These are phyloP conservation scores for Ephemerocybe angulata DNA, from an alignment of 768 basidiomycete species.

Conservation along the genomic window DNA sequence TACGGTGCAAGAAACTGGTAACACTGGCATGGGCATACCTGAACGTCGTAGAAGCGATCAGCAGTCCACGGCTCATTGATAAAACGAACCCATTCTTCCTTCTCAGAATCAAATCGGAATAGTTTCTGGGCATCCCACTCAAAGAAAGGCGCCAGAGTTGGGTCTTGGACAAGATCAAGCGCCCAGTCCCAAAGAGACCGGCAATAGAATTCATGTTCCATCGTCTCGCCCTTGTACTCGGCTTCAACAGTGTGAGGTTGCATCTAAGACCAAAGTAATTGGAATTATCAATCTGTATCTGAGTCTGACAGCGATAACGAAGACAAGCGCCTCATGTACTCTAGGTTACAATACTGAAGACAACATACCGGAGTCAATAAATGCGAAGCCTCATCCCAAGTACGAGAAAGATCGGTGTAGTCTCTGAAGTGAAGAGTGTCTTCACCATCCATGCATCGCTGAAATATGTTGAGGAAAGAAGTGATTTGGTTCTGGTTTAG, in stretches of 20 bases:
- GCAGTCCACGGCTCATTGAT: conserved; percentile 16
- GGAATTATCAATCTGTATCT: too few relatives aligned
- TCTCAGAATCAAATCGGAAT: conserved; percentile 6
- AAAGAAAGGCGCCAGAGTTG: background rate
- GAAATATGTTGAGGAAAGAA: background rate
- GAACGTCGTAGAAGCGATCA: conserved; percentile 4
- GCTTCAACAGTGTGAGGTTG: too few relatives aligned
- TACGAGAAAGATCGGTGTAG: background rate
- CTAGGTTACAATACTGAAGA: background rate
- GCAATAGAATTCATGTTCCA: too few relatives aligned
- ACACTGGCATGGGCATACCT: conserved; percentile 8
- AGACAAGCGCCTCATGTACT: too few relatives aligned
- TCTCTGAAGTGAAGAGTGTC: background rate
- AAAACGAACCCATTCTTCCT: conserved; percentile 3
- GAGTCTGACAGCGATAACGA: too few relatives aligned
- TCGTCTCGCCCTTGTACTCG: too few relatives aligned
- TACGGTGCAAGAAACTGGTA: too few relatives aligned
- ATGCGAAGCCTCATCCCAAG: background rate
- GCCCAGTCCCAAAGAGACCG: too few relatives aligned
- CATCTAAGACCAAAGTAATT: too few relatives aligned
- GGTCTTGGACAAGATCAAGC: background rate
- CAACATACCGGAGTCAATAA: conserved; percentile 2
- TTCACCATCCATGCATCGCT: background rate
- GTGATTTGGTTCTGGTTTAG: background rate
- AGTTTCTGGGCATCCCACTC: conserved; percentile 1